These are phyloP conservation scores for Lepiota brunneoincarnata DNA, from an alignment of 768 basidiomycete species.

Conservation along the genomic window DNA sequence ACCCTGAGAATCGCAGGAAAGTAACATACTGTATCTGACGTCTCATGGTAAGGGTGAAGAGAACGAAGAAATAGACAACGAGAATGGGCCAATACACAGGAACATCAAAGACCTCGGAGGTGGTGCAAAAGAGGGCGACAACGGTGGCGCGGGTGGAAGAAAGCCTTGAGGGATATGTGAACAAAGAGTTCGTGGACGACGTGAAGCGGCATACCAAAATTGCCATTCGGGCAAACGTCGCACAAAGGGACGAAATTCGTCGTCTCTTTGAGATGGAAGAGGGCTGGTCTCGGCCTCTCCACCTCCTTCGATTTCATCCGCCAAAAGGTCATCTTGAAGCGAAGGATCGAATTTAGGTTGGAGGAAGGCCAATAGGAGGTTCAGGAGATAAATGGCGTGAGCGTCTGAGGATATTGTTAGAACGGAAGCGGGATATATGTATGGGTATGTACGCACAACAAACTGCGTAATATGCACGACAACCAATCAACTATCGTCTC, in stretches of 20 bases:
- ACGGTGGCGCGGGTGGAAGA: slow-evolving; percentile 88
- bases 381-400: slow-evolving; percentile 92
- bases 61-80: slow-evolving; percentile 92
- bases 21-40: slow-evolving; percentile 87
- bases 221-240: slow-evolving; percentile 95
- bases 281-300: slow-evolving; percentile 54
- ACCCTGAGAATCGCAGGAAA: slow-evolving; percentile 2
- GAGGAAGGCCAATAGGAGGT: slow-evolving; percentile 94
- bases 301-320: slow-evolving; percentile 95
- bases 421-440: no score
- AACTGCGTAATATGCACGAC: slow-evolving; percentile 33
- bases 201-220: slow-evolving; percentile 64
- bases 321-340: slow-evolving; percentile 87
- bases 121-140: slow-evolving; percentile 75
- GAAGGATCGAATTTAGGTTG: slow-evolving; percentile 99
- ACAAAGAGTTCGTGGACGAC: not conserved
- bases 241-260: slow-evolving; percentile 97
- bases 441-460: slow-evolving; percentile 54
- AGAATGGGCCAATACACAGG: slow-evolving; percentile 99
- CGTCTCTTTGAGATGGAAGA: slow-evolving; percentile 73
- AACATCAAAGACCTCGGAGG: slow-evolving; percentile 86
- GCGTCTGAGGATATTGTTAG: slow-evolving; percentile 51
- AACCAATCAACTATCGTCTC: slow-evolving; percentile 1
- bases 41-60: slow-evolving; percentile 94
- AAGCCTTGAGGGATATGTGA: slow-evolving; percentile 52